phyloP scores from a whole-genome alignment of 75 land plant species.

The Pinus albicaulis region DNA sequence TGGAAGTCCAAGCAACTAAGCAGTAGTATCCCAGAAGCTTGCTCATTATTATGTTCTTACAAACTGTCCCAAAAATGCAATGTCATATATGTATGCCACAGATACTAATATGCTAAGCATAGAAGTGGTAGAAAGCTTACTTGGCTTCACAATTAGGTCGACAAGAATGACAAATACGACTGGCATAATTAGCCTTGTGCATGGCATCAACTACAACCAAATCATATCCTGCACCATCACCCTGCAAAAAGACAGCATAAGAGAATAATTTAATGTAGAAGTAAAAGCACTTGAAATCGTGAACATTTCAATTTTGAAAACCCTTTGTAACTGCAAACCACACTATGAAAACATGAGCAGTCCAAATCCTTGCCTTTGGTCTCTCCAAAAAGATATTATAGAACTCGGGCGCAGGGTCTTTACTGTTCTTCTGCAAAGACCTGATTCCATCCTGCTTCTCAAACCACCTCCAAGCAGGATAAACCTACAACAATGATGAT shows the following conservation, averaged over 20 bases:
- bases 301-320: slow-evolving; percentile 5
- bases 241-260: slow-evolving; percentile 38
- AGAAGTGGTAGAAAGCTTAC: slow-evolving; percentile 32
- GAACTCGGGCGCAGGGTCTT: slow-evolving; percentile 96
- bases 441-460: slow-evolving; percentile 98
- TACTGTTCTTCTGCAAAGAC: slow-evolving; percentile 48
- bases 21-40: no score
- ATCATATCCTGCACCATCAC: slow-evolving; percentile 98
- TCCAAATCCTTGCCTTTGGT: slow-evolving; percentile 70
- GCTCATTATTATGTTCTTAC: not conserved
- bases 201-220: slow-evolving; percentile 98
- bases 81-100: not conserved
- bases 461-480: slow-evolving; percentile 99
- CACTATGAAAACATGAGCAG: not conserved
- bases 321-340: not conserved
- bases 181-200: slow-evolving; percentile 99
- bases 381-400: slow-evolving; percentile 95
- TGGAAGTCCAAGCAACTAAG: no score
- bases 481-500: slow-evolving; percentile 48
- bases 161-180: slow-evolving; percentile 98
- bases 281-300: not conserved
- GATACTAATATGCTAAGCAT: not conserved
- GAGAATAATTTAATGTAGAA: not conserved
- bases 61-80: not conserved
- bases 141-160: slow-evolving; percentile 99